Conservation (phyloP, 108 stramenopile genomes). For the Conticribra guillardii region DNA sequence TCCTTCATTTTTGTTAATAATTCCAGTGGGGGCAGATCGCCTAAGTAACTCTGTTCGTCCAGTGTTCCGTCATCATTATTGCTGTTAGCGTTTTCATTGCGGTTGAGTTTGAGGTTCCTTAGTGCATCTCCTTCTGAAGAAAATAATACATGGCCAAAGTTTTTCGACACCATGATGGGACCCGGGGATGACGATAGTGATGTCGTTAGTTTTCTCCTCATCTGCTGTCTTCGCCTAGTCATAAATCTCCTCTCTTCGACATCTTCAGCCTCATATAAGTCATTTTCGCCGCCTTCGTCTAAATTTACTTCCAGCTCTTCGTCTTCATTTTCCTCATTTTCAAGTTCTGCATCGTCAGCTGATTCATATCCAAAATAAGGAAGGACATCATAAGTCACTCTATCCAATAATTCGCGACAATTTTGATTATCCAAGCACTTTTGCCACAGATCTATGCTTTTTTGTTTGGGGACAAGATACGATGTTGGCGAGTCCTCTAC, state of each 20-base stretch:
- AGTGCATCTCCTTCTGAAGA: slow-evolving; percentile 28
- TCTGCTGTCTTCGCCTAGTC: not conserved
- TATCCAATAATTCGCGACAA: not conserved
- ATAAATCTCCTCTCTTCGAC: not conserved
- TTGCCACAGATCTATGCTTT: slow-evolving; percentile 1
- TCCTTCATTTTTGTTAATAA: too few species aligned
- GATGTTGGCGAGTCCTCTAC: not conserved
- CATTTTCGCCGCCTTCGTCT: not conserved
- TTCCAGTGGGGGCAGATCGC: too few species aligned
- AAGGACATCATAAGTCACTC: slow-evolving; percentile 2
- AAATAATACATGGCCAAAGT: slow-evolving; percentile 35
- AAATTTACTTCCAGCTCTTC: not conserved
- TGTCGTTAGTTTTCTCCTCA: not conserved
- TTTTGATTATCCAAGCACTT: slow-evolving; percentile 5
- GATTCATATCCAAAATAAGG: slow-evolving; percentile 20
- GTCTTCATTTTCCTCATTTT: slow-evolving; percentile 2
- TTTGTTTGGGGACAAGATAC: slow-evolving; percentile 1
- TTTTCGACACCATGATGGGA: slow-evolving; percentile 6
- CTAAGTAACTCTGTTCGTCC: too few species aligned
- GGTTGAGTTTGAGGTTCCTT: not conserved
- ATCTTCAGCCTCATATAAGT: not conserved
- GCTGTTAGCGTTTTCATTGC: too few species aligned
- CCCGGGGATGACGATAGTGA: slow-evolving; percentile 6
- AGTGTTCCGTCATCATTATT: too few species aligned
- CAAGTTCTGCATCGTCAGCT: not conserved